Base-by-base conservation (phyloP, 331 rosid species). In the Malus hybrid region DNA sequence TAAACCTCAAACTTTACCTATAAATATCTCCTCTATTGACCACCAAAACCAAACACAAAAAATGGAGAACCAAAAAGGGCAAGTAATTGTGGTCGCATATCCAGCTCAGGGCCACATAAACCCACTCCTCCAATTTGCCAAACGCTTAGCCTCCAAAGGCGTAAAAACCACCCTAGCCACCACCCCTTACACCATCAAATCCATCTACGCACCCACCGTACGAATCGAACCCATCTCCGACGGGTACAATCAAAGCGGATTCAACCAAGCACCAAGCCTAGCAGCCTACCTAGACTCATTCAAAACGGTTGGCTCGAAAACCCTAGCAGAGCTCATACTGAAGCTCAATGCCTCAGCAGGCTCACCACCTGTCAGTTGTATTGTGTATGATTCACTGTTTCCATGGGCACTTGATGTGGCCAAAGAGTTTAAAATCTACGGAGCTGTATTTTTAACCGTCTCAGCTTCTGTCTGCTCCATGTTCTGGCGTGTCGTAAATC, bases 81-180 rank as follows among this genome's bases (percentile, higher is more conserved):
- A 90, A 76, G 79, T 82, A 8, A 57, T 90, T 75, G 75, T 77
- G 74, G 4, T 90, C 66, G 84, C 96, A 56, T 86, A 85, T 29
- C 93, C 96, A 66, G 77, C 84, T 13, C 96, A 90, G 55, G 96
- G 93, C 8, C 93, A 86, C 83, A 52, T 88, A 34, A 90, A 90
- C 68, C 91, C 93, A 7, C 77, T 88, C 80, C 86, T 86, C 68
- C 88, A 90, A 70, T 83, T 90, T 61, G 78, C 86, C 75, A 88
- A 85, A 14, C 63, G 75, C 3, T 78, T 86, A 39, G 81, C 82
- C 79, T 83, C 75, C 71, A 82, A 87, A 75, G 93, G 88, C 32
- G 63, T 86, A 0, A 81, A 36, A 61, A 68, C 74, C 18, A 90
- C 96, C 2, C 44, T 90, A 13, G 87, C 88, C 57, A 78, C 81